A percentile compares a stretch with the other conserved stretches of the same genome.
These are phyloP conservation scores for Carallia pectinifolia DNA, from an alignment of 345 rosid genomes.

Conservation along the genomic window DNA sequence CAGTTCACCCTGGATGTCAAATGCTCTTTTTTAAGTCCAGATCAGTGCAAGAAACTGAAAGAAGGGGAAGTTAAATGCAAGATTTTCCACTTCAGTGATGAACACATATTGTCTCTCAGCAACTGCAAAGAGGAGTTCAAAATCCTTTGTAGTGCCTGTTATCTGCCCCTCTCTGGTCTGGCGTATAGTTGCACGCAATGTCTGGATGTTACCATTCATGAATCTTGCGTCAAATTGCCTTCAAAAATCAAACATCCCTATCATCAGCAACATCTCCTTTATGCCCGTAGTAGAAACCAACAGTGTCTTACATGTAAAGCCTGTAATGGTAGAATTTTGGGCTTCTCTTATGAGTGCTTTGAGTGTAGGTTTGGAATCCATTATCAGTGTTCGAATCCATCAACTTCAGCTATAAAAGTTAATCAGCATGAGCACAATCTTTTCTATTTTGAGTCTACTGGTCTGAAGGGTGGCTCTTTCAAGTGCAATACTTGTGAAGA, in stretches of 20 bases:
- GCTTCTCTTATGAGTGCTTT: background rate
- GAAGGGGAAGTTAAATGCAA: background rate
- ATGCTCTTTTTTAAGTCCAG: background rate
- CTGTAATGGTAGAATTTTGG: background rate
- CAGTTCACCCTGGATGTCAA: background rate
- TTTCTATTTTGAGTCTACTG: background rate
- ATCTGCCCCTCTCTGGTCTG: background rate
- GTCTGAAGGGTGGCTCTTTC: background rate
- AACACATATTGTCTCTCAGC: background rate
- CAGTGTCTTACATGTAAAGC: background rate
- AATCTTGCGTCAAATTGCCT: background rate
- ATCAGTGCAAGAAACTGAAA: background rate
- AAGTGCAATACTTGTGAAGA: background rate
- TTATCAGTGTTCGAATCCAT: background rate
- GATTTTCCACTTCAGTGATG: background rate
- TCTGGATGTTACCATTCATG: background rate
- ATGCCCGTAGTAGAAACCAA: too few relatives aligned
- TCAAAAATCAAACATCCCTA: background rate
- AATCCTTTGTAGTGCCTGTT: background rate
- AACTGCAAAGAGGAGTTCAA: background rate
- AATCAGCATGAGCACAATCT: background rate
- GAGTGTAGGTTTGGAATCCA: background rate
- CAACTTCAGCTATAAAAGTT: background rate
- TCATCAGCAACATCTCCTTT: background rate
- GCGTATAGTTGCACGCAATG: background rate